Evolutionary conservation across 352 stramenopile species (phyloP).

Genomic region (Phytophthora cactorum): DNA sequence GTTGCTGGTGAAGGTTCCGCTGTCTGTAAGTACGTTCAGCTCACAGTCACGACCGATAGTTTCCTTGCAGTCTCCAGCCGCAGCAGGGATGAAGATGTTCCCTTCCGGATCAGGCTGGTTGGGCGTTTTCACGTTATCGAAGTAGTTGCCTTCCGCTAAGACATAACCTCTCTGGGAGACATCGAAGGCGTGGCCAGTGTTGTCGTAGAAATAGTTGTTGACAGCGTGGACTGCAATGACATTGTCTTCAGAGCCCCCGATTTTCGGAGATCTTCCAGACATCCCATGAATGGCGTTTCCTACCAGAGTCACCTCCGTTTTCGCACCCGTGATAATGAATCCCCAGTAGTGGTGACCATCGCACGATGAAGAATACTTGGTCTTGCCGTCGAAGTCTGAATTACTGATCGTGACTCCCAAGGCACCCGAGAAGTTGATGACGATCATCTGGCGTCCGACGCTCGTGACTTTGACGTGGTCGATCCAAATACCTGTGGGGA

Average conservation of each 20-base stretch:
- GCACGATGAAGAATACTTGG: conserved; percentile 47
- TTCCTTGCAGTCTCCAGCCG: conserved; percentile 1
- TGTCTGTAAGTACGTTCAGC: background rate
- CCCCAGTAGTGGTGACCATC: conserved; percentile 59
- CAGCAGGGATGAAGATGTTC: background rate
- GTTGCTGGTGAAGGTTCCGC: background rate
- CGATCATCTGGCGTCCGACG: conserved; percentile 47
- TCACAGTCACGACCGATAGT: conserved; percentile 3
- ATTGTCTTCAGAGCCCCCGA: conserved; percentile 17
- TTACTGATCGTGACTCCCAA: conserved; percentile 50
- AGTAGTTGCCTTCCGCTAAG: conserved; percentile 53
- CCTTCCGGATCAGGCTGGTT: background rate
- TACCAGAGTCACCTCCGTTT: conserved; percentile 34
- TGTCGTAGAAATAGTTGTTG: conserved; percentile 52
- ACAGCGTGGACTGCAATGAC: conserved; percentile 30
- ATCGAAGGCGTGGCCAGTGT: conserved; percentile 41
- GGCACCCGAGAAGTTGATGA: conserved; percentile 33
- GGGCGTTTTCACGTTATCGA: conserved; percentile 14
- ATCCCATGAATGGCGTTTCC: conserved; percentile 46
- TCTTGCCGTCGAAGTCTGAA: conserved; percentile 56
- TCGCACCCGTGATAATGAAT: conserved; percentile 32
- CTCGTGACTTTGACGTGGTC: conserved; percentile 48
- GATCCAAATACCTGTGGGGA: conserved; percentile 42
- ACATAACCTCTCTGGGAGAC: conserved; percentile 33
- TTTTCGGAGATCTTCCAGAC: conserved; percentile 39